Base-by-base conservation (phyloP, 805 yeast genomes). In the Peterozyma toletana region DNA sequence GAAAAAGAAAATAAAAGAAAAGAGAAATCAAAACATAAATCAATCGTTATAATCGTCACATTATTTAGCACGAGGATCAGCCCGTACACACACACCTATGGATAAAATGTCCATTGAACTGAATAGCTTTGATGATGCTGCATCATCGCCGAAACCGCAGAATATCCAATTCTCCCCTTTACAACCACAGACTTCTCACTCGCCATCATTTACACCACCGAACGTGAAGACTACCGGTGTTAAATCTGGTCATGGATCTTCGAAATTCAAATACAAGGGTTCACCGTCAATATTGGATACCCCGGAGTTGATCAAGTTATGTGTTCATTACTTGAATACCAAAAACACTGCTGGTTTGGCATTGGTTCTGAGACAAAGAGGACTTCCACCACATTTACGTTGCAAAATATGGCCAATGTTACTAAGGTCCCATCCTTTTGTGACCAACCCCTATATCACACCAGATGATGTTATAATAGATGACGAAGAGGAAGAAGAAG, bases 381-480 rank as follows among this genome's bases (percentile, higher is more conserved):
- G 98, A 3, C 69, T 89, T 27, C 97, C 97, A 1, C 91, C 95
- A 1, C 73, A 79, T 45, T 67, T 88, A 43, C 71, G 98, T 47
- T 79, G 78, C 51, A 68, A 73, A 45, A 84, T 86, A 7, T 90
- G 97, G 97, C 96, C 96, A 1, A 63, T 86, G 3, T 61, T 90
- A 41, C 62, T 90, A 45, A 80, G 80, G 51, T 79, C 79, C 53
- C 97, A 90, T 59, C 96, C 97, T 1, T 86, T 81, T 66, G 96
- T 87, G 11, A 62, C 77, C 30, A 70, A 79, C 40, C 96, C 96
- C 0, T 83, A 77, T 52, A 71, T 87, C 33, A 74, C 76, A 48
- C 81, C 87, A 2, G 91, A 75, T 55, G 63, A 57, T 27, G 70
- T 67, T 18, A 69, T 59, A 4, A 66, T 62, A 14, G 66, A 62